phyloP scores from a whole-genome alignment of 2,329 filamentous ascomycete species.

The Aureobasidium uvarum region DNA sequence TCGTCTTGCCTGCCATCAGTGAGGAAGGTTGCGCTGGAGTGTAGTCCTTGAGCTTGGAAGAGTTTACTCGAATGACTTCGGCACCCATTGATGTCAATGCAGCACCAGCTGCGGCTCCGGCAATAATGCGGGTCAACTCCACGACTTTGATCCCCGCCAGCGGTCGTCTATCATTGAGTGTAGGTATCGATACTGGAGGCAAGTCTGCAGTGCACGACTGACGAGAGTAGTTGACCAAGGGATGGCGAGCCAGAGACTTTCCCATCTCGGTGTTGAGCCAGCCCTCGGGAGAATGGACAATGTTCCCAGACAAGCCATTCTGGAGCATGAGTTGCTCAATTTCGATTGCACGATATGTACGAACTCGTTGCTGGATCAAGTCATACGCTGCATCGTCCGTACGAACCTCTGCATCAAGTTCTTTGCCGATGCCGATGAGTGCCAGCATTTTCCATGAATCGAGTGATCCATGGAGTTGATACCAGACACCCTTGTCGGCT shows the following conservation, averaged over 20 bases:
- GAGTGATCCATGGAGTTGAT: conserved; percentile 53
- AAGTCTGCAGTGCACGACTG: conserved; percentile 25
- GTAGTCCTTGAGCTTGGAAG: conserved; percentile 11
- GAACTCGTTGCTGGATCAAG: conserved; percentile 38
- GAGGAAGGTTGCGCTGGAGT: conserved; percentile 43
- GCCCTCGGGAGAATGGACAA: conserved; percentile 46
- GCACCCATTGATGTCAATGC: conserved; percentile 24
- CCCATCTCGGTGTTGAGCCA: conserved; percentile 50
- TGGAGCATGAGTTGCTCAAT: conserved; percentile 38
- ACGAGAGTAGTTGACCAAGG: conserved; percentile 46
- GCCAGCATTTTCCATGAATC: conserved; percentile 46
- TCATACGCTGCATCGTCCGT: conserved; percentile 38
- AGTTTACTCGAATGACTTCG: conserved; percentile 17
- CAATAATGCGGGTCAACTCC: conserved; percentile 25
- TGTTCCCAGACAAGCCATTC: conserved; percentile 39
- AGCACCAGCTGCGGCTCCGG: conserved; percentile 20
- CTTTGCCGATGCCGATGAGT: conserved; percentile 45
- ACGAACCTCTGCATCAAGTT: conserved; percentile 36
- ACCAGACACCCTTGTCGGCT: conserved; percentile 47
- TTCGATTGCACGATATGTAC: conserved; percentile 43
- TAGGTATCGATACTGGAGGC: conserved; percentile 26
- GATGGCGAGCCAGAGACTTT: conserved; percentile 44
- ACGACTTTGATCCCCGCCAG: conserved; percentile 25
- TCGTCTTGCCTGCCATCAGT: conserved; percentile 54
- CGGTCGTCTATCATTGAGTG: conserved; percentile 28